These are phyloP conservation scores for Phellinidium pouzarii DNA, from an alignment of 1,284 basidiomycete species.

Conservation along the genomic window DNA sequence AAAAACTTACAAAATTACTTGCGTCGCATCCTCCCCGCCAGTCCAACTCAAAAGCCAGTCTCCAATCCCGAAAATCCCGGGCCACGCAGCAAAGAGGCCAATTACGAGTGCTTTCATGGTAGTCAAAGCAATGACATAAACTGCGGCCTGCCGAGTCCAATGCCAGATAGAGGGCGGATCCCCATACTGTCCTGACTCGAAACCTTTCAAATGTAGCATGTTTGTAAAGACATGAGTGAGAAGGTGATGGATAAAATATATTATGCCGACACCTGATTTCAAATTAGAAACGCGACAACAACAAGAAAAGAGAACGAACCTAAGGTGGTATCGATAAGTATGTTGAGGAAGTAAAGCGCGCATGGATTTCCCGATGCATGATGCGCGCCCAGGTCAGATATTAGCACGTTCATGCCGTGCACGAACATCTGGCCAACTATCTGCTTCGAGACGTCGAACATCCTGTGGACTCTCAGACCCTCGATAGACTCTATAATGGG, in stretches of 20 bases:
- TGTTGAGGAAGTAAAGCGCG: conserved; percentile 90
- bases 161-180: conserved; percentile 63
- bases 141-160: conserved; percentile 80
- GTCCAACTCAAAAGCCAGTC: conserved; percentile 84
- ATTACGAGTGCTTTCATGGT: conserved; percentile 91
- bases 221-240: conserved; percentile 65
- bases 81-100: conserved; percentile 63
- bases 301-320: conserved; percentile 34
- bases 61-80: conserved; percentile 66
- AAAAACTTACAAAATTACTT: conserved; percentile 73
- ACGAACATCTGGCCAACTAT: conserved; percentile 88
- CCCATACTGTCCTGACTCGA: conserved; percentile 85
- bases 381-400: conserved; percentile 65
- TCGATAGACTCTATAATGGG: background rate
- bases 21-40: conserved; percentile 54
- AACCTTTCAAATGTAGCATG: conserved; percentile 64
- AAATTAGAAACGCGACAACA: conserved; percentile 9
- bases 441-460: conserved; percentile 90
- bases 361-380: conserved; percentile 76
- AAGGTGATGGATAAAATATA: conserved; percentile 74
- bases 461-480: conserved; percentile 37
- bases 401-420: conserved; percentile 81
- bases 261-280: conserved; percentile 68
- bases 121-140: conserved; percentile 79
- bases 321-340: conserved; percentile 90